Conservation (phyloP, 1,139 yeast genomes). For the Kodamaea anthophila region DNA sequence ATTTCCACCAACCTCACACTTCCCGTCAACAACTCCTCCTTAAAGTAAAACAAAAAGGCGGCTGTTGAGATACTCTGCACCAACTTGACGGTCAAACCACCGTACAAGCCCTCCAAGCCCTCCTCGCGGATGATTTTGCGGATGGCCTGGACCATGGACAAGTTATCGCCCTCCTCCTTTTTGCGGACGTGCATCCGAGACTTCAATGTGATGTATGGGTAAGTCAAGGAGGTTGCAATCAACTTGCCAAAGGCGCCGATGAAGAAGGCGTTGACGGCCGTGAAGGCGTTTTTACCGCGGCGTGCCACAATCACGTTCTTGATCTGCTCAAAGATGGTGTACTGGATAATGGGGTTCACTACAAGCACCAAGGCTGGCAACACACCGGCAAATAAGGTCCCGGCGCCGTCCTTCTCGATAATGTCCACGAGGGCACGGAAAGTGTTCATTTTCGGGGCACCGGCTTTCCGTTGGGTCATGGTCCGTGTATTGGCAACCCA, state of each 20-base stretch:
- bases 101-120: constrained; percentile 72
- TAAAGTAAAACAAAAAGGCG: constrained; percentile 85
- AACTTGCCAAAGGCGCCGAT: constrained; percentile 89
- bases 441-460: constrained; percentile 27
- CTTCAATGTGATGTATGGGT: constrained; percentile 87
- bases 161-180: constrained; percentile 22
- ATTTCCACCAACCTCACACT: constrained; percentile 30
- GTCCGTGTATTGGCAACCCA: constrained; percentile 90
- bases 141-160: constrained; percentile 41
- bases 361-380: constrained; percentile 84
- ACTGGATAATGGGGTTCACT: constrained; percentile 84
- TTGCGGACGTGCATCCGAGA: constrained; percentile 75
- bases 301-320: constrained; percentile 57
- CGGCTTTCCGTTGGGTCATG: constrained; percentile 52
- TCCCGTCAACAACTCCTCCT: constrained; percentile 69
- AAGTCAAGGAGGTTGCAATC: constrained; percentile 78
- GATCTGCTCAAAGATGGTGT: constrained; percentile 84
- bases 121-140: constrained; percentile 55
- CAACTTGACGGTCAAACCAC: constrained; percentile 75
- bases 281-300: constrained; percentile 41
- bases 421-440: constrained; percentile 55
- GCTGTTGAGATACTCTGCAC: constrained; percentile 82
- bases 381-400: constrained; percentile 74
- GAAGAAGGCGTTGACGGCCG: constrained; percentile 69
- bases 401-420: constrained; percentile 62